phyloP scores from a whole-genome alignment of 1,139 yeast species.

The Scheffersomyces cryptocercus region DNA sequence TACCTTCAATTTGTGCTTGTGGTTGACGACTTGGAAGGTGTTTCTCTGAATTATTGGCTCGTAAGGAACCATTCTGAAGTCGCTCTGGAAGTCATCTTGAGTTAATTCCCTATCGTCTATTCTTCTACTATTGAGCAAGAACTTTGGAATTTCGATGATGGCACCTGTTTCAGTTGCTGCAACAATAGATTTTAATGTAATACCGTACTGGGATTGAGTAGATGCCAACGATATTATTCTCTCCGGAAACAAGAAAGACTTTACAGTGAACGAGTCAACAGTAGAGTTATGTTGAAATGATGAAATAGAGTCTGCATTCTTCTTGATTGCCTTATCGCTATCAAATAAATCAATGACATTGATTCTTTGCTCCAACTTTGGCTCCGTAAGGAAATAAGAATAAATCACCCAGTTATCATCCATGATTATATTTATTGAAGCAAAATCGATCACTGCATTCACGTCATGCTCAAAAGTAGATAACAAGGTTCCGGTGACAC shows the following conservation, averaged over 20 bases:
- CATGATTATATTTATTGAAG: constrained; percentile 52
- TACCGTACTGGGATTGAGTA: constrained; percentile 70
- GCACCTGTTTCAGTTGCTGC: constrained; percentile 62
- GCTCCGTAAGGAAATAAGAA: constrained; percentile 56
- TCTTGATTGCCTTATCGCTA: constrained; percentile 31
- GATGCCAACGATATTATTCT: constrained; percentile 52
- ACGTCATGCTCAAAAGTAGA: constrained; percentile 47
- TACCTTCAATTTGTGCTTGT: constrained; percentile 38
- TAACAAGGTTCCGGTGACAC: constrained; percentile 66
- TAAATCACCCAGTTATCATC: constrained; percentile 88
- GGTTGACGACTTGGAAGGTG: constrained; percentile 39
- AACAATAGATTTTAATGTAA: constrained; percentile 69
- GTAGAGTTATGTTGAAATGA: constrained; percentile 32
- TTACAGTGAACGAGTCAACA: constrained; percentile 36
- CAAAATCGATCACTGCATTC: constrained; percentile 34
- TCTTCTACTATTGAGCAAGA: constrained; percentile 61
- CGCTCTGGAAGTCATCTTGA: constrained; percentile 53
- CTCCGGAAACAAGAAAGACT: constrained; percentile 65
- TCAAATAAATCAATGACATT: constrained; percentile 81
- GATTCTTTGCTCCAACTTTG: constrained; percentile 58
- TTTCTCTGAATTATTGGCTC: constrained; percentile 61
- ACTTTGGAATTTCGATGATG: constrained; percentile 71
- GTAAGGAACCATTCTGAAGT: constrained; percentile 64
- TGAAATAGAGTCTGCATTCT: constrained; percentile 22
- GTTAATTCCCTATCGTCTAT: constrained; percentile 55